Base-by-base conservation (phyloP, 169 alveolate genomes). In the Plasmodium berghei region DNA sequence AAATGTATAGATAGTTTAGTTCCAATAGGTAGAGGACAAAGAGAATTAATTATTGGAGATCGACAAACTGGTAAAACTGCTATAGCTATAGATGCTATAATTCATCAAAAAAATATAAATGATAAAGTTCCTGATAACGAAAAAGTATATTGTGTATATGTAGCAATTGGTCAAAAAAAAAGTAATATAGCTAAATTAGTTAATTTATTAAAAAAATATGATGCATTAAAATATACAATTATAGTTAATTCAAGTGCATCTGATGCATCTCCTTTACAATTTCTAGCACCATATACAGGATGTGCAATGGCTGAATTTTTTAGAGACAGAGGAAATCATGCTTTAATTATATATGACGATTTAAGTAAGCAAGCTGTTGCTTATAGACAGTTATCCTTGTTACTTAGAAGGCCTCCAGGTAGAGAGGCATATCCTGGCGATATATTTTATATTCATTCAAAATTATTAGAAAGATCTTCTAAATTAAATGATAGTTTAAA, bases 171-270 rank as follows among this genome's bases (percentile, higher is more conserved):
- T 10, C 99, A 98, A 86, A 98, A 98, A 96, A 95, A 99, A 71
- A 97, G 99, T 54, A 97, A 98, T 28, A 98, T 98, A 58, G 98
- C 99, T 16, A 95, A 96, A 87, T 96, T 97, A 58, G 97, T 96
- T 64, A 95, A 96, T 90, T 92, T 95, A 8, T 92, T 97, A 18
- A 96, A 95, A 73, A 95, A 96, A 55, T 80, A 96, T 86, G 99
- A 95, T 67, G 97, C 98, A 66, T 89, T 98, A 95, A 95, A 97
- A 88, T 98, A 98, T 95, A 95, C 99, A 58, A 97, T 96, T 18
- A 96, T 98, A 55, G 98, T 98, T 20, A 99, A 99, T 52, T 99
- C 99, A 55, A 98, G 99, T n/a, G 99, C 99, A n/a, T 97, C 99
- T 9, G 99, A 98, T 93, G 99, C 99, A 24, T 99, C 99, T 12